These are phyloP conservation scores for Chaetomidium leptoderma DNA, from an alignment of 495 filamentous ascomycete genomes.

Conservation along the genomic window DNA sequence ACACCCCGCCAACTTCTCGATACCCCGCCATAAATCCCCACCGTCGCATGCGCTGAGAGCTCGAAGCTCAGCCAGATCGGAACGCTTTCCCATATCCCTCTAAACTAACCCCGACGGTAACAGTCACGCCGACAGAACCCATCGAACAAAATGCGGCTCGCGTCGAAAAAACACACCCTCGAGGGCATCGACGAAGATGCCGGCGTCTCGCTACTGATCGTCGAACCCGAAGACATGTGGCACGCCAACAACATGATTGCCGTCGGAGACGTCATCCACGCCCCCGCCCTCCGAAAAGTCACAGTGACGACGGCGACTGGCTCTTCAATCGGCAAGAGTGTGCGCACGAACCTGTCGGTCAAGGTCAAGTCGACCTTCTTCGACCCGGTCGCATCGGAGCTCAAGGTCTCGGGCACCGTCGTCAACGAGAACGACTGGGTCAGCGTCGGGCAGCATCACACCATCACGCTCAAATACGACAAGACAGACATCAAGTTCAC, in stretches of 20 bases:
- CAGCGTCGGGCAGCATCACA: slow-evolving; percentile 80
- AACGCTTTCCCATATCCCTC: too few species aligned
- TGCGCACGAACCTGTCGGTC: slow-evolving; percentile 76
- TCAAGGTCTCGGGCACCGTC: slow-evolving; percentile 82
- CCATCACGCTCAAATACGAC: slow-evolving; percentile 70
- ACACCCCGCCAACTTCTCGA: too few species aligned
- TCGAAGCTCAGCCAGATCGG: too few species aligned
- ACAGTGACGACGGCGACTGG: slow-evolving; percentile 67
- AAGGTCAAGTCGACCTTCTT: slow-evolving; percentile 82
- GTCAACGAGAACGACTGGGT: slow-evolving; percentile 79
- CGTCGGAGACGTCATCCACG: slow-evolving; percentile 70
- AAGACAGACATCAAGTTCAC: slow-evolving; percentile 50
- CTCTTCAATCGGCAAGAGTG: slow-evolving; percentile 65
- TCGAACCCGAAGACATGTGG: slow-evolving; percentile 99
- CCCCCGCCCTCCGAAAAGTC: slow-evolving; percentile 78
- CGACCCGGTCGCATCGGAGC: slow-evolving; percentile 73
- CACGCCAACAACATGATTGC: slow-evolving; percentile 94
- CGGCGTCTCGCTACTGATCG: slow-evolving; percentile 73
- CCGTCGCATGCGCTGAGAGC: too few species aligned
- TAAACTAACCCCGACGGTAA: too few species aligned
- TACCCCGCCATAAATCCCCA: too few species aligned
- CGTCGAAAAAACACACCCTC: slow-evolving; percentile 47
- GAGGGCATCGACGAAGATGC: slow-evolving; percentile 68
- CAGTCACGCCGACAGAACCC: too few species aligned
- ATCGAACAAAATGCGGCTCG: slow-evolving; percentile 26